A percentile compares a stretch with the other conserved stretches of the same genome.
Evolutionary conservation across 371 early-diverging fungal species (phyloP).

Genomic region (Mucor indicus): DNA sequence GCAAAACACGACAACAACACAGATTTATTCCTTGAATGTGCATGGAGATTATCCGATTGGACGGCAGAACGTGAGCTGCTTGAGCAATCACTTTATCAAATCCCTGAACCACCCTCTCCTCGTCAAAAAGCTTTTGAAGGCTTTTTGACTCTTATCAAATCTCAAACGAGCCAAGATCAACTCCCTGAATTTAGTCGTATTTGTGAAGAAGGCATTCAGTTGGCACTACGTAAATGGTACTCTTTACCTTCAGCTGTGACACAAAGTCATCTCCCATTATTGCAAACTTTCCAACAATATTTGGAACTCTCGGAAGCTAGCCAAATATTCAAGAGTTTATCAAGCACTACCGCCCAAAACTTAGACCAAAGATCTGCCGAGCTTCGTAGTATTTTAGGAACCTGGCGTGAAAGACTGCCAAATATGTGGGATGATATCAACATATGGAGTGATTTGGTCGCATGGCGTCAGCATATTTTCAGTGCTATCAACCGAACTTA

Average conservation of each 20-base stretch:
- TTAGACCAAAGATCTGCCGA: constrained; percentile 84
- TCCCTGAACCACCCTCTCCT: constrained; percentile 60
- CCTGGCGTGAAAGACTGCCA: constrained; percentile 98
- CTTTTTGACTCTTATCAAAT: constrained; percentile 72
- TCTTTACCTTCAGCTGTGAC: constrained; percentile 80
- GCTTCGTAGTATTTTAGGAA: constrained; percentile 84
- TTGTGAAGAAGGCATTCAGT: constrained; percentile 88
- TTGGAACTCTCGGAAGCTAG: constrained; percentile 93
- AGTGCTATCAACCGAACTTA: constrained; percentile 93
- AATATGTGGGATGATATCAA: constrained; percentile 97
- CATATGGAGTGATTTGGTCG: constrained; percentile 96
- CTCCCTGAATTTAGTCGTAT: constrained; percentile 73
- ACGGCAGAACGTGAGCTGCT: constrained; percentile 71
- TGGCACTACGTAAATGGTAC: constrained; percentile 84
- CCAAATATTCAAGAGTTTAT: constrained; percentile 81
- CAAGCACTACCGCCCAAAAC: constrained; percentile 73
- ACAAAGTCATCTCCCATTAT: constrained; percentile 79
- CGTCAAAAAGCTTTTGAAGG: constrained; percentile 86
- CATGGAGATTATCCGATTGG: constrained; percentile 94
- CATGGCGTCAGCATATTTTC: constrained; percentile 98
- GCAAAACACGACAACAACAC: constrained; percentile 87
- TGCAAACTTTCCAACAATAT: constrained; percentile 93
- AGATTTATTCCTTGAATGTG: constrained; percentile 83
- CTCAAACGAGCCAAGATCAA: constrained; percentile 64
- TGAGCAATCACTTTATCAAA: constrained; percentile 57